Evolutionary conservation across 2,329 filamentous ascomycete species (phyloP), one percentile per base, ranked within the genome.

Genomic region (Cytospora leucostoma): DNA sequence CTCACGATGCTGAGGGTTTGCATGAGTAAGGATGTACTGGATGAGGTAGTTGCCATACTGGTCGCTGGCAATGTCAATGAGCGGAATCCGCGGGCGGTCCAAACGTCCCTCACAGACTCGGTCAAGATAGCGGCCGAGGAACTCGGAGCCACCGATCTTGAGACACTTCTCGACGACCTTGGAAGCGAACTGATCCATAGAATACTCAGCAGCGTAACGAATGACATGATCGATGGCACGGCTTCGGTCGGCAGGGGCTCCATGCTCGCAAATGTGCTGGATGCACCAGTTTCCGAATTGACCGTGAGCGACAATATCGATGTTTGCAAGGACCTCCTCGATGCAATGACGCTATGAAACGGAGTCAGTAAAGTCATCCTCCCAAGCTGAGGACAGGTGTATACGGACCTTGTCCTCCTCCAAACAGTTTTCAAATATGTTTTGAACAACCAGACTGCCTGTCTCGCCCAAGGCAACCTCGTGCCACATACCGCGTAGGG

Each of bases 241-340:
- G 77, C 90, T 94, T 71, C 94, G 93, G 76, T 99, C 96, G 49
- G 89, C 88, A 37, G 93, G 90, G 63, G 90, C 90, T 57, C 96
- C 94, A 74, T 99, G 95, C 76, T 99, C 95, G 77, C 95, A 99
- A 71, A 99, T 93, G 77, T 99, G 95, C 78, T 99, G 95, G 71
- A 99, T 98, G 79, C 95, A 99, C 95, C 95, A 99, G 75, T 99
- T 99, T 62, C 95, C 95, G 74, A 99, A 99, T 74, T 99, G 95
- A 33, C 95, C 95, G 74, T 97, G 94, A 64, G 95, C 91, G 72
- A 99, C 93, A 66, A 97, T 91, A 77, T 99, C 93, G 70, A 99
- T 97, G 74, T 95, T 97, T 65, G 86, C 86, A 62, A 99, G 86
- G 47, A 99, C 95, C 76, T 99, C 95, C 75, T 97, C 93, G 73